These are phyloP conservation scores for Syzygium jambos DNA, from an alignment of 345 rosid genomes.

Conservation along the genomic window DNA sequence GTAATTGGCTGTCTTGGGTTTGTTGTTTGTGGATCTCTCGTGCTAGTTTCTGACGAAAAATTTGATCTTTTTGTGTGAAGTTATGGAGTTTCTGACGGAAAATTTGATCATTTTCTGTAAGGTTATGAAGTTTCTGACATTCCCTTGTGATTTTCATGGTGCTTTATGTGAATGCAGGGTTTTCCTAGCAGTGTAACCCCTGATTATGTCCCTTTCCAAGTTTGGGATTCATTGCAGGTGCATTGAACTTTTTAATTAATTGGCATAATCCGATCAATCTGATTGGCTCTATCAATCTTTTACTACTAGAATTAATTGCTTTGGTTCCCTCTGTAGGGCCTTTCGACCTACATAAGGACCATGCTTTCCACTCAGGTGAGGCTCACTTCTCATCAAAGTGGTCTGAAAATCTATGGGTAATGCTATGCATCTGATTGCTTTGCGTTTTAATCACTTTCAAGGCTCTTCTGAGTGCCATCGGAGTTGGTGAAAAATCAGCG, in stretches of 20 bases:
- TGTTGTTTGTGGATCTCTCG: background rate
- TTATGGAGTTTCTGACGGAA: background rate
- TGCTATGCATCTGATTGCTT: background rate
- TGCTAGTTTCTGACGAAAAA: background rate
- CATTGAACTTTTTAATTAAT: background rate
- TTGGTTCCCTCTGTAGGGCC: conserved; percentile 42
- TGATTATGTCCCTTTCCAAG: conserved; percentile 80
- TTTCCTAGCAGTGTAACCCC: conserved; percentile 87
- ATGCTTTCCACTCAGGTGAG: conserved; percentile 96
- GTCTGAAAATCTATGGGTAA: background rate
- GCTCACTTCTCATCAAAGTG: background rate
- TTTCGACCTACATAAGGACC: conserved; percentile 85
- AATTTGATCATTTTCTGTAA: background rate
- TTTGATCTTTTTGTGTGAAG: background rate
- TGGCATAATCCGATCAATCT: background rate
- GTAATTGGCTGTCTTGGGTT: background rate
- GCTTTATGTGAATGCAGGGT: conserved; percentile 34
- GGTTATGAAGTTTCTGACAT: background rate
- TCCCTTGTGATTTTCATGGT: background rate
- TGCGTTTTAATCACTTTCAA: conserved; percentile 7
- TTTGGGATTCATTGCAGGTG: conserved; percentile 95
- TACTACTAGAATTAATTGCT: background rate
- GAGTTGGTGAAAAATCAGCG: conserved; percentile 95
- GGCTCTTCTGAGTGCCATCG: conserved; percentile 94
- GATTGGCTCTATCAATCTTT: background rate